A percentile compares a stretch with the other conserved stretches of the same genome.
phyloP scores from a whole-genome alignment of 805 yeast genomes.

The Debaryomyces tyrocola region DNA sequence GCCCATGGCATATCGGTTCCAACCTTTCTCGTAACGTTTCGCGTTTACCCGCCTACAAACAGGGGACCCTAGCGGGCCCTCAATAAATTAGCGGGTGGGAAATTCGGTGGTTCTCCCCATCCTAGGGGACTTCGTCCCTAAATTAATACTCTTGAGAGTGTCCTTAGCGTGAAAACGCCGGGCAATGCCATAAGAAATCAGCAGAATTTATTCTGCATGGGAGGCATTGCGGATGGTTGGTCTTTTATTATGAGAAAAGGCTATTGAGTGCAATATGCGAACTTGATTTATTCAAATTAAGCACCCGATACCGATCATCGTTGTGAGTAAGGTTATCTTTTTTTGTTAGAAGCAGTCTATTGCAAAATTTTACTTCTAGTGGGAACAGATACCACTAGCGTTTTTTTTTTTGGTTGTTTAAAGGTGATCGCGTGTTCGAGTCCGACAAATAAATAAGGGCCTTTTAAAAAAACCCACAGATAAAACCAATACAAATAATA shows the following conservation, averaged over 20 bases:
- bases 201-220: slow-evolving; percentile 38
- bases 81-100: slow-evolving; percentile 51
- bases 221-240: slow-evolving; percentile 62
- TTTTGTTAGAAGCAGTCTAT: slow-evolving; percentile 4
- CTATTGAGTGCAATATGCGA: slow-evolving; percentile 65
- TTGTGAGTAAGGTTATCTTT: slow-evolving; percentile 40
- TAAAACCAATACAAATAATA: no score
- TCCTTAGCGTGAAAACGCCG: slow-evolving; percentile 57
- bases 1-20: slow-evolving; percentile 19
- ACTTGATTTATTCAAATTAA: slow-evolving; percentile 26
- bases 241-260: slow-evolving; percentile 31
- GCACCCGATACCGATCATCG: slow-evolving; percentile 68
- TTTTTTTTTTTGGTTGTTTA: neutral
- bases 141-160: slow-evolving; percentile 52
- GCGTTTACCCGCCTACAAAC: slow-evolving; percentile 46
- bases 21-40: slow-evolving; percentile 45
- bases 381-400: no score
- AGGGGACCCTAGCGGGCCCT: slow-evolving; percentile 9
- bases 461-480: neutral
- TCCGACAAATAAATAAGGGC: neutral
- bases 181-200: slow-evolving; percentile 58
- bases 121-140: slow-evolving; percentile 15
- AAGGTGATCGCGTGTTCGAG: slow-evolving; percentile 3
- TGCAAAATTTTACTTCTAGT: no score
- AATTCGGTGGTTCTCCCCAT: slow-evolving; percentile 64